Evolutionary conservation across 1,284 basidiomycete genomes (phyloP).

Genomic region (Neolentinus lepideus): DNA sequence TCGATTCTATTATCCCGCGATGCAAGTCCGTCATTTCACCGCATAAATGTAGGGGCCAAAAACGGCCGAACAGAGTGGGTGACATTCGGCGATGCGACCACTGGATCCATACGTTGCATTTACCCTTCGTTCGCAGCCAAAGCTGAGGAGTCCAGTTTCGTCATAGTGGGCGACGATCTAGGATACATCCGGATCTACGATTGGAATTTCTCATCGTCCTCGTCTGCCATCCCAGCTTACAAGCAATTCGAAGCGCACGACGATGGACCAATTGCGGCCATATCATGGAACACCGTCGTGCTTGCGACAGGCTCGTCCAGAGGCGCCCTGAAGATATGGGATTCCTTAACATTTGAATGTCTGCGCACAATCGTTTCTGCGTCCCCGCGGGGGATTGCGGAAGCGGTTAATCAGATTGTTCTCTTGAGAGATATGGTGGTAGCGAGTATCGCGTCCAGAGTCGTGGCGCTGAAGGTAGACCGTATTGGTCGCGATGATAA

Average conservation of each 20-base stretch:
- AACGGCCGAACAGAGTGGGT: constrained; percentile 26
- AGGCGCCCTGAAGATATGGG: constrained; percentile 61
- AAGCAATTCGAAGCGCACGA: constrained; percentile 45
- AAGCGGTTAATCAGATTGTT: constrained; percentile 54
- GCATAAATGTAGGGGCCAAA: constrained; percentile 27
- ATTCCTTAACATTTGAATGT: constrained; percentile 54
- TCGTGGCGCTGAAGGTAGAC: constrained; percentile 67
- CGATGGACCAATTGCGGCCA: constrained; percentile 45
- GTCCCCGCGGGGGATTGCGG: constrained; percentile 28
- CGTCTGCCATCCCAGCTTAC: constrained; percentile 36
- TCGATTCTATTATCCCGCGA: constrained; percentile 38
- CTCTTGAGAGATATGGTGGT: constrained; percentile 58
- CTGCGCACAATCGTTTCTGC: constrained; percentile 48
- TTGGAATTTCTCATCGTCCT: constrained; percentile 28
- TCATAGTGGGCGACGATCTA: constrained; percentile 50
- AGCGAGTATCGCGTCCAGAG: constrained; percentile 53
- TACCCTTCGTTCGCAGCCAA: constrained; percentile 37
- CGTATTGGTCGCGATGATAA: constrained; percentile 26
- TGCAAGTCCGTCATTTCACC: constrained; percentile 40
- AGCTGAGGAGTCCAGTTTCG: constrained; percentile 33
- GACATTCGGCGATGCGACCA: constrained; percentile 44
- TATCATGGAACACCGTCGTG: constrained; percentile 52
- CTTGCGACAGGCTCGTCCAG: constrained; percentile 58
- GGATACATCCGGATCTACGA: constrained; percentile 56
- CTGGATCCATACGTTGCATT: constrained; percentile 39